Base-by-base conservation (phyloP, 176 grass and related monocot species). In the Rhipidocladum racemiflorum region DNA sequence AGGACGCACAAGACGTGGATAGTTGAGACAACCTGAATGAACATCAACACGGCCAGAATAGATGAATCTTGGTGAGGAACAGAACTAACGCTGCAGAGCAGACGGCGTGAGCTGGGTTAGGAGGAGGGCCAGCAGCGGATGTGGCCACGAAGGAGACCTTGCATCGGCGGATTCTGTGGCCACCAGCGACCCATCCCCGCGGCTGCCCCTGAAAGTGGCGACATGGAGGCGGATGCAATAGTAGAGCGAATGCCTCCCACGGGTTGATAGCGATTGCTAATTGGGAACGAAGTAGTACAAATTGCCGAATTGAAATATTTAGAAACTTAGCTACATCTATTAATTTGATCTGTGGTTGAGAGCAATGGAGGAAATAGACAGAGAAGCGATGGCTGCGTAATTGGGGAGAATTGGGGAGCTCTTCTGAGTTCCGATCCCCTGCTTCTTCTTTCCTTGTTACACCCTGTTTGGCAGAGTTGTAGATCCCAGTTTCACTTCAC, bases 121-220 rank as follows among this genome's bases (percentile, higher is more conserved):
- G 45, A 66, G 50, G 53, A 56, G 53, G 56, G 10, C 65, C 74
- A 78, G 44, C 42, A 50, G 32, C 29, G 6, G 67, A 43, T 36
- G 76, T 57, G 48, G 20, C 61, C 61, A 18, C 10, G 73, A 77
- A n/a, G 4, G 56, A 40, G 73, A 65, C 67, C 35, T 65, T 57
- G 38, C 68, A 74, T 16, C 23, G 30, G 32, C 45, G n/a, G 6
- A 60, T 61, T 50, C 67, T 57, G 17, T 54, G 44, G 30, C 44
- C 66, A 40, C 84, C 23, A 79, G 55, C 51, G 54, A 68, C 63
- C 73, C 39, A 39, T 15, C 32, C 65, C 65, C 83, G 16, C 42
- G 44, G 75, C 32, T 79, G 67, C 44, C 16, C 43, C 56, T 17
- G n/a, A 16, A 79, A 25, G 65, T 43, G 34, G 24, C 36, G 45